Percentiles rank a stretch among this genome's conserved stretches.
phyloP scores from a whole-genome alignment of 83 land plant genomes.

The Thuja plicata region DNA sequence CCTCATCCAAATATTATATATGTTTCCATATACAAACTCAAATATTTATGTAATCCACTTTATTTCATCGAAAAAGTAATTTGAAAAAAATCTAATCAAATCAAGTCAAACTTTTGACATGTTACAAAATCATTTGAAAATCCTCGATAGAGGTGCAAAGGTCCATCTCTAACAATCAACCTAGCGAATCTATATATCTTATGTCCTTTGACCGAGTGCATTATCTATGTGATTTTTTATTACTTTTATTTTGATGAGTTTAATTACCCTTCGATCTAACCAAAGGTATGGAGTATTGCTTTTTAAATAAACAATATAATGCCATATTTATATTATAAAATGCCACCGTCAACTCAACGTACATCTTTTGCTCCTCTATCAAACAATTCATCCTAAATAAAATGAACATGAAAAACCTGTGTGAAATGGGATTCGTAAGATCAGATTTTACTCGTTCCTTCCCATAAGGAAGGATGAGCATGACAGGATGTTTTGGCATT shows the following conservation, averaged over 20 bases:
- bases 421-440: background rate
- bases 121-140: no score
- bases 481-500: background rate
- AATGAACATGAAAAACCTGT: background rate
- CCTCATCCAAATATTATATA: no score
- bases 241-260: background rate
- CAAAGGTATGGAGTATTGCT: background rate
- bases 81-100: no score
- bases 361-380: background rate
- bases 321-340: background rate
- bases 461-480: background rate
- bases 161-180: no score
- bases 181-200: no score
- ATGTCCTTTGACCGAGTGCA: background rate
- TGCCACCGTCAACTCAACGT: background rate
- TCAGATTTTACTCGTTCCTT: background rate
- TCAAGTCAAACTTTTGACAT: no score
- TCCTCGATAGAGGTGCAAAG: no score
- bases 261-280: background rate
- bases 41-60: no score
- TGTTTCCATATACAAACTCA: no score
- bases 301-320: background rate
- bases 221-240: background rate
- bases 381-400: background rate
- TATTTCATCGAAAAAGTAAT: no score